Conservation (phyloP, 805 yeast species). For the Candida berthetii region DNA sequence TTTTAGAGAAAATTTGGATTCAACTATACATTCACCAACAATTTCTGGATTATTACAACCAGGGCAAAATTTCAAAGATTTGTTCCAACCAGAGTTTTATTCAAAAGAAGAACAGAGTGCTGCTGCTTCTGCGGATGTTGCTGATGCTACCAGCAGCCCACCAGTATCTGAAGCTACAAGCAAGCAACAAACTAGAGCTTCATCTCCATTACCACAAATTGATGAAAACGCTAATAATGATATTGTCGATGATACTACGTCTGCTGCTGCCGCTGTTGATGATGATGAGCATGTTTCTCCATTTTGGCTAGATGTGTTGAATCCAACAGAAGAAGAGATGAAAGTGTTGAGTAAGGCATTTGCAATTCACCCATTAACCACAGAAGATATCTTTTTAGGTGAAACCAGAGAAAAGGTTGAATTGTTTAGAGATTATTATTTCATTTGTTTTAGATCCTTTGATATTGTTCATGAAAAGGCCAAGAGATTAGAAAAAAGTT, state of each 20-base stretch:
- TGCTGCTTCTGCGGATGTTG: constrained; percentile 1
- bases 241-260: background rate
- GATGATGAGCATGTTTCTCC: constrained; percentile 43
- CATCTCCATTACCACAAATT: constrained; percentile 3
- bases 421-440: constrained; percentile 82
- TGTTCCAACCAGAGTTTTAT: constrained; percentile 44
- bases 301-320: constrained; percentile 89
- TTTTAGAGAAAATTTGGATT: constrained; percentile 81
- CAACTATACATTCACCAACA: constrained; percentile 87
- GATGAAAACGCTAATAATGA: constrained; percentile 1
- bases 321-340: constrained; percentile 97
- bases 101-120: constrained; percentile 5
- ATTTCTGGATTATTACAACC: constrained; percentile 74
- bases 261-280: constrained; percentile 6
- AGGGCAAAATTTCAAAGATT: constrained; percentile 52
- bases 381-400: constrained; percentile 90
- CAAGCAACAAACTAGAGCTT: constrained; percentile 1
- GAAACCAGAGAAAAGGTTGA: constrained; percentile 96
- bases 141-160: constrained; percentile 7
- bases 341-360: constrained; percentile 84
- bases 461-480: constrained; percentile 72
- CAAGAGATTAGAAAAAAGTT: constrained; percentile 34
- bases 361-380: constrained; percentile 93
- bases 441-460: constrained; percentile 83
- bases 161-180: no score